phyloP scores from a whole-genome alignment of 192 early-diverging fungal genomes.

The Endogone sp. region DNA sequence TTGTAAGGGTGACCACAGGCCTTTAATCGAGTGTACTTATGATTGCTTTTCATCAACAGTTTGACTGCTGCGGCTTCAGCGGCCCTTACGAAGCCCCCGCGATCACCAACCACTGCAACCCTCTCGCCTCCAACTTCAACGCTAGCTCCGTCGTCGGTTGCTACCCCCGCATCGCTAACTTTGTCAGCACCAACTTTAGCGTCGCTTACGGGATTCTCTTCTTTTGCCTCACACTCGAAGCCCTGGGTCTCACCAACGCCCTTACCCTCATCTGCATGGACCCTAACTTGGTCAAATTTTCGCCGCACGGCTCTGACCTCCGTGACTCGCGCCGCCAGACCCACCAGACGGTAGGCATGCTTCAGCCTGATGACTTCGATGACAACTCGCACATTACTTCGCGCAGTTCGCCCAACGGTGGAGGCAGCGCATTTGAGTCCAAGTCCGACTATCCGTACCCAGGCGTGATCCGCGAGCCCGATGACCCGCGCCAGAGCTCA shows the following conservation, averaged over 20 bases:
- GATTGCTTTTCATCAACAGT: neutral
- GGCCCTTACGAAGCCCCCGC: neutral
- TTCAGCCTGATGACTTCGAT: neutral
- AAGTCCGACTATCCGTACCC: neutral
- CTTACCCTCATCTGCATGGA: neutral
- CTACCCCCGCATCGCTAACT: neutral
- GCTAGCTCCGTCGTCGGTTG: neutral
- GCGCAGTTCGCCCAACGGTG: neutral
- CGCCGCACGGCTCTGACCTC: neutral
- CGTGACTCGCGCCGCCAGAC: neutral
- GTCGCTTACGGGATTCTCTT: neutral
- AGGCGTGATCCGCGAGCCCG: neutral
- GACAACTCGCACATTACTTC: neutral
- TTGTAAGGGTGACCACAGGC: no score
- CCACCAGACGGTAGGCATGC: neutral
- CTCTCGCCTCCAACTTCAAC: neutral
- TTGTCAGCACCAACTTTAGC: neutral
- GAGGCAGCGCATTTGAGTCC: neutral
- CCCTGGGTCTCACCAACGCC: neutral
- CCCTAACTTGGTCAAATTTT: neutral
- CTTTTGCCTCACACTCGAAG: neutral
- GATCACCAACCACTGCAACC: neutral
- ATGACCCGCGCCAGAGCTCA: neutral
- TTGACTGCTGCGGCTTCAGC: neutral
- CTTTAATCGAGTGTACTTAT: no score